Conservation (phyloP, 1,284 basidiomycete species). For the Mycosarcoma maydis region DNA sequence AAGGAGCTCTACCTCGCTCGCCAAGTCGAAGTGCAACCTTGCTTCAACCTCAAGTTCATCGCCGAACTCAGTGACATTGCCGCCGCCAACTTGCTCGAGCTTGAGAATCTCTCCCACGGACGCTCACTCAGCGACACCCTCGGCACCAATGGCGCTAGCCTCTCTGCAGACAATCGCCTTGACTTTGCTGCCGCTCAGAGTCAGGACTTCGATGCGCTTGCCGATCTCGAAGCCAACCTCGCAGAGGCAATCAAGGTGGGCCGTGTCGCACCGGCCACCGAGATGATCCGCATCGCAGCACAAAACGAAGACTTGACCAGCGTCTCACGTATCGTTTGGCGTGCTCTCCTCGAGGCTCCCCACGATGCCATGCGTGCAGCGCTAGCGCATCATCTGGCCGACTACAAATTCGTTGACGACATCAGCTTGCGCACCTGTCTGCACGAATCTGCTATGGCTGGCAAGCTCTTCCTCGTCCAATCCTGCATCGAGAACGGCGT, state of each 20-base stretch:
- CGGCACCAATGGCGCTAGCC: constrained; percentile 30
- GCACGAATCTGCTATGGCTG: constrained; percentile 91
- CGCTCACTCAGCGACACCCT: constrained; percentile 30
- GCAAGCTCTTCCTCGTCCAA: constrained; percentile 80
- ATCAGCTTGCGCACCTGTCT: constrained; percentile 95
- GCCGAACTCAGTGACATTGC: constrained; percentile 95
- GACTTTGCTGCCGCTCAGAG: constrained; percentile 62
- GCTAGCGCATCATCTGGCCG: constrained; percentile 70
- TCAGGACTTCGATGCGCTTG: constrained; percentile 55
- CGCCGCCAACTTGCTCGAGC: constrained; percentile 88
- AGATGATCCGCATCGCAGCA: constrained; percentile 55
- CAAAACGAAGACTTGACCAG: constrained; percentile 55
- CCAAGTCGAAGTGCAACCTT: constrained; percentile 93
- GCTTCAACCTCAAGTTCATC: constrained; percentile 88
- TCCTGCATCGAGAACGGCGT: constrained; percentile 82
- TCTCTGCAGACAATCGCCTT: constrained; percentile 55
- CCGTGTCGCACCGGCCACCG: constrained; percentile 44
- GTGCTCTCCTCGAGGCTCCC: constrained; percentile 59
- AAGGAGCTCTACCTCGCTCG: constrained; percentile 96
- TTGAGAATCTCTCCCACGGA: constrained; percentile 74
- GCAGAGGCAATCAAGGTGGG: constrained; percentile 52
- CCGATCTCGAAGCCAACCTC: constrained; percentile 62
- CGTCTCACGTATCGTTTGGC: constrained; percentile 63
- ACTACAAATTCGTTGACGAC: constrained; percentile 92
- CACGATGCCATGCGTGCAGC: constrained; percentile 51